These are phyloP conservation scores for Spirogloea muscicola DNA, from an alignment of 139 green algal species.

Conservation along the genomic window DNA sequence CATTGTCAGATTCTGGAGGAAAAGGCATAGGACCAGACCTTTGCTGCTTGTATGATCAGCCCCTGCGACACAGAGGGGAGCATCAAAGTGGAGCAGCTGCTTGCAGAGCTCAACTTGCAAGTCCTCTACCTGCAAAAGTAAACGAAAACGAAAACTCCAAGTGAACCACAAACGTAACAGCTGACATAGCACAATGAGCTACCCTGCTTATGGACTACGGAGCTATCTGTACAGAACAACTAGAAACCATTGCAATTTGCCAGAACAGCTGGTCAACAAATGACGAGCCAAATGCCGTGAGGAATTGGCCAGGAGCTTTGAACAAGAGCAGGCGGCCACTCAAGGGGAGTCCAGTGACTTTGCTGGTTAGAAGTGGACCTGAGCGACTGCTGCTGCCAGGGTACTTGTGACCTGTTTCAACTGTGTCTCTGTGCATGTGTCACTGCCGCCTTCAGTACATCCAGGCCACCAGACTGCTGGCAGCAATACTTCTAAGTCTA, in stretches of 20 bases:
- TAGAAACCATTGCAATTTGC: too few relatives aligned
- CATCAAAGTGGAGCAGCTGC: constrained; percentile 28
- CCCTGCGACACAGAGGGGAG: too few relatives aligned
- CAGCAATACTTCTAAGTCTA: constrained; percentile 57
- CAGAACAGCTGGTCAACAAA: too few relatives aligned
- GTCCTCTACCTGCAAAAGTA: constrained; percentile 43
- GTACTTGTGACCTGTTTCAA: constrained; percentile 19
- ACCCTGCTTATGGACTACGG: too few relatives aligned
- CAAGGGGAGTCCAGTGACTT: too few relatives aligned
- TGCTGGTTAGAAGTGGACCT: constrained; percentile 5
- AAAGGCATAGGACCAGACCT: constrained; percentile 44
- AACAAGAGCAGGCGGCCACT: too few relatives aligned
- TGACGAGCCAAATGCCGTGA: too few relatives aligned
- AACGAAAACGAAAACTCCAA: too few relatives aligned
- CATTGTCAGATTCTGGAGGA: constrained; percentile 60
- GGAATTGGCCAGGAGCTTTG: too few relatives aligned
- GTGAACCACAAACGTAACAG: too few relatives aligned
- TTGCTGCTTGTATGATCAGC: not conserved
- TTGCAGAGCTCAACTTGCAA: constrained; percentile 31
- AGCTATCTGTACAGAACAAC: too few relatives aligned
- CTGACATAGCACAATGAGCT: too few relatives aligned
- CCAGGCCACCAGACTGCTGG: constrained; percentile 64
- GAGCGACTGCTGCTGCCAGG: constrained; percentile 12
- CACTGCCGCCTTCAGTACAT: constrained; percentile 49
- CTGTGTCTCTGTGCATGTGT: constrained; percentile 47